These are phyloP conservation scores for Bacidia rubella DNA, from an alignment of 495 filamentous ascomycete genomes.

Conservation along the genomic window DNA sequence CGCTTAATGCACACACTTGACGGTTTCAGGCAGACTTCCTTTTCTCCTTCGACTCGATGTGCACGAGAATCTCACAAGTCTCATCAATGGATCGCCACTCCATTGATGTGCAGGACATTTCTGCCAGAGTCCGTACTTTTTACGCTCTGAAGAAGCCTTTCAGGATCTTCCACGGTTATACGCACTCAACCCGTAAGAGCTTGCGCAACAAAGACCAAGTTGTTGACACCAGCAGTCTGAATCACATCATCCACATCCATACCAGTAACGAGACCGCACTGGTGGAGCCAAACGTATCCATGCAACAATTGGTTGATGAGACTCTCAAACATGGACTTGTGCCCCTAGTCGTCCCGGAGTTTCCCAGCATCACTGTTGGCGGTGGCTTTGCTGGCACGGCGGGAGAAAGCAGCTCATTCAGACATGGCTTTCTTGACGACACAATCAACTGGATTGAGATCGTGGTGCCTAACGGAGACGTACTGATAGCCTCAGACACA, in stretches of 20 bases:
- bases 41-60: too few relatives aligned
- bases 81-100: too few relatives aligned
- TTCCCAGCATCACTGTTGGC: slow-evolving; percentile 42
- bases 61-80: too few relatives aligned
- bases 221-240: slow-evolving; percentile 43
- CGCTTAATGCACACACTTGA: too few relatives aligned
- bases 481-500: slow-evolving; percentile 27
- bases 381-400: slow-evolving; percentile 42
- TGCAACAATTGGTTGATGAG: slow-evolving; percentile 31
- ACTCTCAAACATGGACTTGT: slow-evolving; percentile 29
- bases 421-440: slow-evolving; percentile 40
- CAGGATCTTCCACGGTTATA: slow-evolving; percentile 64
- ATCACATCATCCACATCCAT: slow-evolving; percentile 42
- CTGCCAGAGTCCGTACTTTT: not conserved
- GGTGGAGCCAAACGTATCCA: slow-evolving; percentile 40
- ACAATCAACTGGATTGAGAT: slow-evolving; percentile 38
- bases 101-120: not conserved
- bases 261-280: slow-evolving; percentile 23
- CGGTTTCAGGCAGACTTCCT: too few relatives aligned
- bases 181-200: slow-evolving; percentile 52
- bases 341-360: slow-evolving; percentile 42
- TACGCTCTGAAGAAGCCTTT: slow-evolving; percentile 33
- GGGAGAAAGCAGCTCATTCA: slow-evolving; percentile 40
- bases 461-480: slow-evolving; percentile 36
- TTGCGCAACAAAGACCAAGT: slow-evolving; percentile 28